These are phyloP conservation scores for Tetrapyrgos nigripes DNA, from an alignment of 1,284 basidiomycete genomes.

Conservation along the genomic window DNA sequence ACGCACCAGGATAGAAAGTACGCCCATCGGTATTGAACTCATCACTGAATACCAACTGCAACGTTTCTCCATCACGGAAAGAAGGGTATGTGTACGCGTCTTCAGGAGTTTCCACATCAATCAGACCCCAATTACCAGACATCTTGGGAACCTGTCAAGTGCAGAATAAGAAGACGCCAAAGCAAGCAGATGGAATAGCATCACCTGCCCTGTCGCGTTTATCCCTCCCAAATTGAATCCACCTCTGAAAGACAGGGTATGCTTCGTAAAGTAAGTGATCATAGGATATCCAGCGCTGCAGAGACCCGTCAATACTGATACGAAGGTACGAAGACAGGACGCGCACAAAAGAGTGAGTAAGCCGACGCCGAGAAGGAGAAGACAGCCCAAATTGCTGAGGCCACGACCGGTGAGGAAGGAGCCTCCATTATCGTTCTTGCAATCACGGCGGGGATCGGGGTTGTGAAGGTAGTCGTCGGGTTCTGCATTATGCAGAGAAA, in stretches of 20 bases:
- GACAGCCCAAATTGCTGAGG: conserved; percentile 78
- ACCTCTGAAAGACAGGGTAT: conserved; percentile 56
- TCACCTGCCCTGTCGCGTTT: conserved; percentile 79
- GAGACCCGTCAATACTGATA: conserved; percentile 7
- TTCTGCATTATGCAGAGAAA: conserved; percentile 60
- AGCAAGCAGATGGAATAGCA: conserved; percentile 40
- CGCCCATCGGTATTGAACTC: conserved; percentile 87
- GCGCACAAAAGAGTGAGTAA: conserved; percentile 79
- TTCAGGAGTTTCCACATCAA: conserved; percentile 80
- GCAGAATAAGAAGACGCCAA: conserved; percentile 45
- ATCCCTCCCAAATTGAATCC: conserved; percentile 84
- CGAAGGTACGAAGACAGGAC: not conserved
- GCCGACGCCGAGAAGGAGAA: conserved; percentile 64
- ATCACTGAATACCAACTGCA: conserved; percentile 86
- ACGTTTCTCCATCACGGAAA: conserved; percentile 52
- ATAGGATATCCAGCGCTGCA: conserved; percentile 85
- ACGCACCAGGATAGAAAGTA: conserved; percentile 82
- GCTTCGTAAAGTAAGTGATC: conserved; percentile 68
- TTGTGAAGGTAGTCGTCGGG: conserved; percentile 78
- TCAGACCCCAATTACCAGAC: conserved; percentile 68
- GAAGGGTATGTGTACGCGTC: conserved; percentile 66
- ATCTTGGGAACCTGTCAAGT: conserved; percentile 68
- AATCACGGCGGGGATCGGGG: conserved; percentile 75
- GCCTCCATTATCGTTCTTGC: conserved; percentile 63
- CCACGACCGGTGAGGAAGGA: conserved; percentile 77